Evolutionary conservation across 2,329 filamentous ascomycete species (phyloP).

Genomic region (Whalleya microplaca): DNA sequence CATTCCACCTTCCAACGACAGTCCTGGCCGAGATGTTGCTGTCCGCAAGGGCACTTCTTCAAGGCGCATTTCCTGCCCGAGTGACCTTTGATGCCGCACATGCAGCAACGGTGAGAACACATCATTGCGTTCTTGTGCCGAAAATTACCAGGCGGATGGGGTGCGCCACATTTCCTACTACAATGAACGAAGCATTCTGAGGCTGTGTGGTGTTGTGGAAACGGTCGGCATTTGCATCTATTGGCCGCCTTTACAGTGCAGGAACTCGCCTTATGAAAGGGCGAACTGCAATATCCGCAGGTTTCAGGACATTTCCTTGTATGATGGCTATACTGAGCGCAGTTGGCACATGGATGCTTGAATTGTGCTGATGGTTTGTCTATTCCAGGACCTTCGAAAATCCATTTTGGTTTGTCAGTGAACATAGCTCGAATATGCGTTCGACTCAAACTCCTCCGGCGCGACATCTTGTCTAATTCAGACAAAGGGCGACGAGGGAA

Average conservation of each 20-base stretch:
- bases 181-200: conserved; percentile 39
- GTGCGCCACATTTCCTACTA: conserved; percentile 39
- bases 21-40: conserved; percentile 42
- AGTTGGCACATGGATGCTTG: conserved; percentile 37
- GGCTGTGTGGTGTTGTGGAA: conserved; percentile 42
- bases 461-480: conserved; percentile 37
- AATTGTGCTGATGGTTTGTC: background rate
- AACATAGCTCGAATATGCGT: conserved; percentile 43
- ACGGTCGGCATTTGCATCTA: conserved; percentile 44
- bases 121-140: conserved; percentile 43
- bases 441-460: conserved; percentile 42
- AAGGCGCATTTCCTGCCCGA: conserved; percentile 41
- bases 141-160: conserved; percentile 28
- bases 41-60: conserved; percentile 42
- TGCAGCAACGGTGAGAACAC: conserved; percentile 44
- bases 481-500: conserved; percentile 34
- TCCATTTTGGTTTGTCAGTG: conserved; percentile 29
- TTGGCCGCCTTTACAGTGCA: conserved; percentile 39
- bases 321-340: conserved; percentile 30
- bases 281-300: conserved; percentile 42
- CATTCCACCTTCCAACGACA: conserved; percentile 46
- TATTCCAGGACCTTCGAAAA: conserved; percentile 1
- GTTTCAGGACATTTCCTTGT: conserved; percentile 29
- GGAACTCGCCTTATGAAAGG: conserved; percentile 31
- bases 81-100: conserved; percentile 46